These are phyloP conservation scores for Vicia faba DNA, from an alignment of 306 rosid genomes.

Conservation along the genomic window DNA sequence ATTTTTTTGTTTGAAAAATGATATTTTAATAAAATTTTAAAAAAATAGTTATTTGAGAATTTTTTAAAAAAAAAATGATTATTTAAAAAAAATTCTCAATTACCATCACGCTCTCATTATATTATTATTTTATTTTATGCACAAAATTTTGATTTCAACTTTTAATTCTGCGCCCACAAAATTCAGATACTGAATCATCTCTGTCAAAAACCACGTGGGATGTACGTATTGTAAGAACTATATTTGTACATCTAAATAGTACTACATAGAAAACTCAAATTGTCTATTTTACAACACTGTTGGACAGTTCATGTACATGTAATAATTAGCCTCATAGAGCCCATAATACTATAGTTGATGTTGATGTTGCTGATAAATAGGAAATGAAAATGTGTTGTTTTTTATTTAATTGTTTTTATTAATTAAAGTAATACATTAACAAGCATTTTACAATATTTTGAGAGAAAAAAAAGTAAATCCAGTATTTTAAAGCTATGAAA, in stretches of 20 bases:
- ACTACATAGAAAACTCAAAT: neutral
- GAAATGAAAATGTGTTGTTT: neutral
- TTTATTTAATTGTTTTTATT: no score
- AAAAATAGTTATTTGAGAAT: no score
- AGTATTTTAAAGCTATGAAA: no score
- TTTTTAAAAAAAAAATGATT: no score
- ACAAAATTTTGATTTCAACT: neutral
- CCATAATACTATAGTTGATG: neutral
- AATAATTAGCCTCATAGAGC: no score
- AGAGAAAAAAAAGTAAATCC: no score
- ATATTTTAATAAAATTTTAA: no score
- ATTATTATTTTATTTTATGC: neutral
- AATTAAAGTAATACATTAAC: no score
- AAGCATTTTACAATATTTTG: no score
- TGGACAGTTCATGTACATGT: neutral
- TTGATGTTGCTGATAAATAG: neutral
- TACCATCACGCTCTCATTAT: no score
- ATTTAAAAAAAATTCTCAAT: no score
- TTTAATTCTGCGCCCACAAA: neutral
- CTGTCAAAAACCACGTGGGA: neutral
- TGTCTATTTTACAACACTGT: neutral
- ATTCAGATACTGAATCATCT: neutral
- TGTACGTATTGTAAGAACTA: neutral
- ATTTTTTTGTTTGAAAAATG: no score
- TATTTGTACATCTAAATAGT: neutral